Percentiles rank a stretch among this genome's conserved stretches.
Conservation (phyloP, 2,329 filamentous ascomycete genomes). For the Pseudocercospora pini-densiflorae region DNA sequence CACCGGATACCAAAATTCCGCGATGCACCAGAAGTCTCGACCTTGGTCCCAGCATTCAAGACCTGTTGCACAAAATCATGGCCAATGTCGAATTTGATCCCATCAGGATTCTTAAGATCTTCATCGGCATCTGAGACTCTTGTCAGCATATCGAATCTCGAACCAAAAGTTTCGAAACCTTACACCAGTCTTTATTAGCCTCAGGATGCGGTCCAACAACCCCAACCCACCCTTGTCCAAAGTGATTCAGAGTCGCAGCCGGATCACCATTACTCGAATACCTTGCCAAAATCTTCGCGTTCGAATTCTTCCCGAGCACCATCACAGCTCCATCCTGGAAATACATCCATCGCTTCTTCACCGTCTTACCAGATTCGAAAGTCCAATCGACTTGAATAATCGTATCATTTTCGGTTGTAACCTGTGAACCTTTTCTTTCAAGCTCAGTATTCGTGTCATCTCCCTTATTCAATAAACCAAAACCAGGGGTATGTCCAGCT, state of each 20-base stretch:
- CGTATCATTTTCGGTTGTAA: conserved; percentile 24
- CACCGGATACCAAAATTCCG: too few relatives aligned
- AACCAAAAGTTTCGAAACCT: too few relatives aligned
- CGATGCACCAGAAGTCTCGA: neutral
- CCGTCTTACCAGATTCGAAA: conserved; percentile 22
- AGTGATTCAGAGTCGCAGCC: conserved; percentile 24
- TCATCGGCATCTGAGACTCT: conserved; percentile 13
- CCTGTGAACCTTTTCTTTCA: conserved; percentile 20
- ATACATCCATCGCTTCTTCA: conserved; percentile 28
- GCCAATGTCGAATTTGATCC: conserved; percentile 26
- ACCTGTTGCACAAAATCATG: conserved; percentile 24
- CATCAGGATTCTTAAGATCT: conserved; percentile 21
- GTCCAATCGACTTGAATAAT: conserved; percentile 32
- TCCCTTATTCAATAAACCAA: conserved; percentile 19
- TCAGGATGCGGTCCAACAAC: conserved; percentile 30
- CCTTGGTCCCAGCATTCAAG: neutral
- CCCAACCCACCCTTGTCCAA: conserved; percentile 30
- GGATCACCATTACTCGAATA: conserved; percentile 30
- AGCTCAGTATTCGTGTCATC: conserved; percentile 24
- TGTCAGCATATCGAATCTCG: too few relatives aligned
- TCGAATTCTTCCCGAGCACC: conserved; percentile 12
- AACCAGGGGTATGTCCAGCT: conserved; percentile 26
- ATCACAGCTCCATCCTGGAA: conserved; percentile 31
- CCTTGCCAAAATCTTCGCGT: conserved; percentile 24
- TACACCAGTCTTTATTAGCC: conserved; percentile 30